Percentiles rank a stretch among this genome's conserved stretches.
Evolutionary conservation across 139 green algal genomes (phyloP).

Genomic region (Coelastrella sp.): DNA sequence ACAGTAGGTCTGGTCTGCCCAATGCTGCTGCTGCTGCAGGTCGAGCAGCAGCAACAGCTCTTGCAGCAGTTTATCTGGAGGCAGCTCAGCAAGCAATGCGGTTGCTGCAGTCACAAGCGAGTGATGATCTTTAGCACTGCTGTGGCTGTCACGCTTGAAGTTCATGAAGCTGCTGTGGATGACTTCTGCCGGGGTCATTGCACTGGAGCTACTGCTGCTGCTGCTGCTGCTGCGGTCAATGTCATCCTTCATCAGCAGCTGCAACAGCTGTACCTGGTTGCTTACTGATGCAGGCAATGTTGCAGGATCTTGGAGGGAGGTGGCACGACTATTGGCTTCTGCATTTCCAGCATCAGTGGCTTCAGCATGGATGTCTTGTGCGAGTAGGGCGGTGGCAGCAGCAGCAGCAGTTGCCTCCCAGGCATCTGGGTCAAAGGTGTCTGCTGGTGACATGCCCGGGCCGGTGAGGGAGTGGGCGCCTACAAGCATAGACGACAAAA

Average conservation of each 20-base stretch:
- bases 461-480: not conserved
- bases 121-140: not conserved
- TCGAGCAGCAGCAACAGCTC: constrained; percentile 8
- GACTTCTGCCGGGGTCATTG: not conserved
- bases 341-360: constrained; percentile 14
- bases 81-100: not conserved
- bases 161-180: constrained; percentile 30
- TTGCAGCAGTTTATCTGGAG: constrained; percentile 14
- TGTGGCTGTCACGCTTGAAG: not conserved
- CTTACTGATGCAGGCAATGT: not conserved
- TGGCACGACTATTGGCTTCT: no score
- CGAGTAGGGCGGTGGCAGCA: not conserved
- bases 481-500: not conserved
- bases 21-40: not conserved
- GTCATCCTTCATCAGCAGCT: constrained; percentile 9
- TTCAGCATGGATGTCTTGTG: constrained; percentile 14
- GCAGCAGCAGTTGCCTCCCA: constrained; percentile 24
- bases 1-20: not conserved
- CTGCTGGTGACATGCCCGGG: no score
- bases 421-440: constrained; percentile 5
- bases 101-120: not conserved
- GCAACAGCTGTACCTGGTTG: not conserved
- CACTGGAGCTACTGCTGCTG: not conserved
- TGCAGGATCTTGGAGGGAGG: no score
- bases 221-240: not conserved